phyloP scores from a whole-genome alignment of 495 filamentous ascomycete species.

The Lophiotrema nucula region DNA sequence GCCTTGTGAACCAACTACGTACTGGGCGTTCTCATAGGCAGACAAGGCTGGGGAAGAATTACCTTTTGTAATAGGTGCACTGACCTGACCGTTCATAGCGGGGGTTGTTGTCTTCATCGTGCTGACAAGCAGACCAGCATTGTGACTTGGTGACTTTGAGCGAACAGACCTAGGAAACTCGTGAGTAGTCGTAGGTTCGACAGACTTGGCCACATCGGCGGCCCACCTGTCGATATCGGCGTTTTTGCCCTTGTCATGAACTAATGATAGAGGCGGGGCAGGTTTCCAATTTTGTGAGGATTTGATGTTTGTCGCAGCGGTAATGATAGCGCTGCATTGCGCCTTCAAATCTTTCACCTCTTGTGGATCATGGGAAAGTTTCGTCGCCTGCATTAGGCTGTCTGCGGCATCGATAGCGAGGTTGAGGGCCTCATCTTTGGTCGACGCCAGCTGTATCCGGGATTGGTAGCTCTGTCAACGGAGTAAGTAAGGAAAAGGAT shows the following conservation, averaged over 20 bases:
- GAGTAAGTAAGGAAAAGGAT: slow-evolving; percentile 5
- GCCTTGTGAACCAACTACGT: background rate
- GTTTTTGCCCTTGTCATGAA: background rate
- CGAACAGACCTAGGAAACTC: too few relatives aligned
- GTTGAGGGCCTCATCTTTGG: slow-evolving; percentile 66
- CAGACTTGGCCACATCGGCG: slow-evolving; percentile 5
- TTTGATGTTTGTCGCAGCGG: slow-evolving; percentile 72
- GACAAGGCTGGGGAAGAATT: background rate
- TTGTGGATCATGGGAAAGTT: slow-evolving; percentile 47
- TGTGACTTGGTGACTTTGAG: background rate
- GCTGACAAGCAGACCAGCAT: background rate
- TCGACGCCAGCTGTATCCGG: slow-evolving; percentile 53
- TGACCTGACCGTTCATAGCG: background rate
- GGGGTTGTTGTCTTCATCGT: background rate
- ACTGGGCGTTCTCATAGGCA: background rate
- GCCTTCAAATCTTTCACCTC: slow-evolving; percentile 60
- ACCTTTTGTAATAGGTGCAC: background rate
- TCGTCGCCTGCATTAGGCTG: slow-evolving; percentile 71
- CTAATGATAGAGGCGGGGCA: background rate
- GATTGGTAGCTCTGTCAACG: slow-evolving; percentile 59
- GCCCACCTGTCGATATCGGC: slow-evolving; percentile 14
- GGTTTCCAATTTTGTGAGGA: slow-evolving; percentile 7
- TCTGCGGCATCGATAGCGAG: slow-evolving; percentile 65
- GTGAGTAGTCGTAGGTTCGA: background rate
- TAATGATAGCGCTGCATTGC: slow-evolving; percentile 65